Percentiles rank a stretch among this genome's conserved stretches.
These are phyloP conservation scores for Penicillium sumatraense DNA, from an alignment of 2,329 filamentous ascomycete species.

Conservation along the genomic window DNA sequence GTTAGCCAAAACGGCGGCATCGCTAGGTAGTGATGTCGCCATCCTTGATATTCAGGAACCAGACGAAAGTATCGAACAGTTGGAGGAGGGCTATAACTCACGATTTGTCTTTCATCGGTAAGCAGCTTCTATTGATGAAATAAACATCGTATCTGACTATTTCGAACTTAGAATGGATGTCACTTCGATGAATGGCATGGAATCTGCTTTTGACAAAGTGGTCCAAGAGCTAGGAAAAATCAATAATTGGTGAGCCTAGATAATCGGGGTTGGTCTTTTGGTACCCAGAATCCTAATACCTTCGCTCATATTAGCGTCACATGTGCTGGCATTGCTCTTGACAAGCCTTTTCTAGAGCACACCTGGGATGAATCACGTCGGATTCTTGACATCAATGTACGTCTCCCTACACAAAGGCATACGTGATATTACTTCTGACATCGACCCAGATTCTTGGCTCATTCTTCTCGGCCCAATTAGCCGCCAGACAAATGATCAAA, in stretches of 20 bases:
- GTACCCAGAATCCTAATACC: background rate
- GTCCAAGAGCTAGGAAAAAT: constrained; percentile 5
- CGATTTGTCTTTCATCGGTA: constrained; percentile 7
- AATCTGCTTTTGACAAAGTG: background rate
- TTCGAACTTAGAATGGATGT: constrained; percentile 3
- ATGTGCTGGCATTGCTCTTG: constrained; percentile 44
- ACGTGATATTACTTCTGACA: background rate
- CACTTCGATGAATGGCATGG: background rate
- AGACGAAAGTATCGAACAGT: background rate
- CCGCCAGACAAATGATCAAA: constrained; percentile 46
- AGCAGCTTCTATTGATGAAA: background rate
- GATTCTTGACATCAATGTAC: constrained; percentile 50
- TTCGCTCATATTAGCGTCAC: constrained; percentile 9
- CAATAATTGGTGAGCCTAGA: constrained; percentile 19
- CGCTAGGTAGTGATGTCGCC: constrained; percentile 4
- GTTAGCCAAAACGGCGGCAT: constrained; percentile 1
- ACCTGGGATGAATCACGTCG: constrained; percentile 49
- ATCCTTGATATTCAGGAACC: constrained; percentile 2
- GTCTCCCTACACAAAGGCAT: background rate
- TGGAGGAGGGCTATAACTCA: background rate
- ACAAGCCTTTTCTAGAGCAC: constrained; percentile 52
- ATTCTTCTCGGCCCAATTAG: constrained; percentile 48
- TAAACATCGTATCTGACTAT: background rate
- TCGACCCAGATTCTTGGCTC: constrained; percentile 44
- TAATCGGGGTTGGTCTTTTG: background rate